Base-by-base conservation (phyloP, 1,139 yeast species). In the Taiozyma sp. region DNA sequence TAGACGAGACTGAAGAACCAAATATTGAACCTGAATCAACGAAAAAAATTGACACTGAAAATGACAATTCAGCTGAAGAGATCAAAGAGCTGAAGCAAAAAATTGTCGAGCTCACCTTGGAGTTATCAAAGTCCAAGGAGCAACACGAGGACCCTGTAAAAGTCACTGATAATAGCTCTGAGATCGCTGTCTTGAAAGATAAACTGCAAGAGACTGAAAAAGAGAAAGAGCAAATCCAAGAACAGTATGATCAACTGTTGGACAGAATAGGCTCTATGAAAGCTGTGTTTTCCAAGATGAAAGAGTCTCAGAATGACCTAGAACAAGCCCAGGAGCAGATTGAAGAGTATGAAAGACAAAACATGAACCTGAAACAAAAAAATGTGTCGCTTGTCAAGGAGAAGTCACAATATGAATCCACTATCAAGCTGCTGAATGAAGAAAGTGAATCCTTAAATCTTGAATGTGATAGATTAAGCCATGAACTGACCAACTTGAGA, bases 181-280 rank as follows among this genome's bases (percentile, higher is more conserved):
- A 61, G 48, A 48, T 63, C 7, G 55, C 52, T 10, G 54, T 54
- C 4, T 58, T 77, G 24, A 58, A 64, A 42, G 65, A 65, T 13
- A 74, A 76, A 50, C 62, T 82, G 19, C 68, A 67, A 23, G 66
- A 63, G 13, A 68, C 75, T 24, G 76, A 74, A 42, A 69, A 70
- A 30, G 95, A 89, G 57, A 76, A 89, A 48, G 89, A 83, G 54
- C 80, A 82, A 39, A 76, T 81, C 30, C 87, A 87, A 59, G 76
- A 79, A 10, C 87, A 87, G 54, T 90, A 92, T 65, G 89, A 90
- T 57, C 75, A 78, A n/a, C 71, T 93, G 23, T 71, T 91, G 53
- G 85, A 83, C 56, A 80, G 88, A 64, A 73, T 93, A 34, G 81
- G 96, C 1, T 82, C 88, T 3, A 90, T 93, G 88, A 90, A 88